Base-by-base conservation (phyloP, 306 rosid genomes). In the Trifolium pratense region DNA sequence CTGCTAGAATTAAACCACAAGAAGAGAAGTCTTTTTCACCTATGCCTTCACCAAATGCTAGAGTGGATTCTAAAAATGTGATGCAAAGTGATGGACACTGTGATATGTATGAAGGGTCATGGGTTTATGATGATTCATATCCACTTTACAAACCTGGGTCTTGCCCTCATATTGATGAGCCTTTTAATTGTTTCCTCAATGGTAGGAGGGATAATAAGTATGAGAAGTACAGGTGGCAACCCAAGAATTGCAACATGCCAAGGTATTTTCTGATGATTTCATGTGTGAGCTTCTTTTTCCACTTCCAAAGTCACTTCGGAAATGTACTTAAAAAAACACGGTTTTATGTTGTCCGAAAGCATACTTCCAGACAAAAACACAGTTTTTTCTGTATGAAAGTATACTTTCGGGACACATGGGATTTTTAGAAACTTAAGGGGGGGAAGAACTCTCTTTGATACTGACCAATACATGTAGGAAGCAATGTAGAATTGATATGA, bases 131-230 rank as follows among this genome's bases (percentile, higher is more conserved):
- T 63, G 96, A 89, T 66, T 85, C 93, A 1, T 82, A 86, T 49
- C 89, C 92, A 11, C 92, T 88, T 48, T 92, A 89, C 75, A 77
- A 66, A 68, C 80, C 93, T 1, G 97, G 93, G 21, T 88, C 97
- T 36, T 92, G 97, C 68, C 77, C 89, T 15, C 56, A 76, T 68
- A 82, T 92, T 20, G 97, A 92, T 64, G 93, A 89, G 77, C 88
- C 91, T 48, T 92, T 92, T 79, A 61, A 85, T 68, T 92, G 97
- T 71, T 67, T 81, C 45, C 32, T 32, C 63, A 92, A 92, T 34
- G 93, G 96, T 15, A 83, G 93, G 49, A 90, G 70, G 14, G 96
- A 89, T 67, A 80, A 81, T 25, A 55, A 80, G 60, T 79, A 45
- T 72, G 90, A 85, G 78, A 86, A 86, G 43, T 80, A 71, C 75